Base-by-base conservation (phyloP, 2,329 filamentous ascomycete species). In the Leptographium lundbergii region DNA sequence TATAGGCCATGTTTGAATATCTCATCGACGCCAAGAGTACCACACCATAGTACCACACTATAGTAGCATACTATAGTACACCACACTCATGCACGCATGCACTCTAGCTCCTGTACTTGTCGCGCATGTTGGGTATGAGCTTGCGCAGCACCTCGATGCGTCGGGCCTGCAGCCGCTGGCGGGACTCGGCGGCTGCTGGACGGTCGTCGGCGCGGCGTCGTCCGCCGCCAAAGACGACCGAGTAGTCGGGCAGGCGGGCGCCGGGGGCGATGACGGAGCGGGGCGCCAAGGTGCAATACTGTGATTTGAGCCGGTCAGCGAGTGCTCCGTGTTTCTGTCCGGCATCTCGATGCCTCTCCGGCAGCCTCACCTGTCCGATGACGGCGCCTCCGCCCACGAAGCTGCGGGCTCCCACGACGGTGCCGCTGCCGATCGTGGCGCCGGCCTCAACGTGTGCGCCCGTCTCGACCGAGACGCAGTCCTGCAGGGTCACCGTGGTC, bases 201-300 rank as follows among this genome's bases (percentile, higher is more conserved):
- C 82, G 81, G 53, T 71, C 78, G 67, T 89, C 85, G 34, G 70
- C 70, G 61, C 84, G 77, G 61, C 84, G 76, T 63, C 76, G 74
- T 29, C 85, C 85, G 60, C 81, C 80, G 0, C 86, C 85, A 70
- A 82, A 90, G 25, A 90, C 74, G 6, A 91, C 86, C 0, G 83
- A 86, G 68, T 81, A 83, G 61, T 89, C 86, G 0, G 81, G 80
- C 0, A 91, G 67, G 13, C 75, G 71, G 36, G 82, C 80, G 0
- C 80, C 79, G 11, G 82, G 79, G 0, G 73, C 70, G 50, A 91
- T 74, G 29, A 77, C 74, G 27, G 81, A 85, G 61, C 81, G 76
- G 0, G 87, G 79, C 9, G 87, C 85, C 57, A 91, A 77, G 25
- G 86, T 89, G 66, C 86, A 87, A 68, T 89, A 81, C 77, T 86